phyloP scores from a whole-genome alignment of 495 filamentous ascomycete species.

The Platismatia glauca region DNA sequence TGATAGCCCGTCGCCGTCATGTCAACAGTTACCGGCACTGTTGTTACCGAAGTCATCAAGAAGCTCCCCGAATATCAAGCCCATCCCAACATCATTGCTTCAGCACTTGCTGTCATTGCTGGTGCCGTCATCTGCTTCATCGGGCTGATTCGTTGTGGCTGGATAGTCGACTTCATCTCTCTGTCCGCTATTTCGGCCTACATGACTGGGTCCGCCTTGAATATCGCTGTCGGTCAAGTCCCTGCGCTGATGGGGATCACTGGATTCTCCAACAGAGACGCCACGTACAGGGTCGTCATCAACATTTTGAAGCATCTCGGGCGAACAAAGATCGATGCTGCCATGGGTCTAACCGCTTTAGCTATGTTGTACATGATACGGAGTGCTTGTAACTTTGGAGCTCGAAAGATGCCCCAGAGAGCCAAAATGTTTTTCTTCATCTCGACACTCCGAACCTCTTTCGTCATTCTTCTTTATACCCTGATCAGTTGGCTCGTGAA shows the following conservation, averaged over 20 bases:
- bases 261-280: conserved; percentile 55
- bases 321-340: conserved; percentile 63
- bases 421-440: conserved; percentile 80
- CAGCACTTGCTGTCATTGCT: conserved; percentile 67
- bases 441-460: conserved; percentile 79
- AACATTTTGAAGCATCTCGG: conserved; percentile 73
- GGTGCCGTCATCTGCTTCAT: conserved; percentile 77
- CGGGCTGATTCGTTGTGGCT: conserved; percentile 71
- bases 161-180: conserved; percentile 94
- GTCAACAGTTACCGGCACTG: conserved; percentile 78
- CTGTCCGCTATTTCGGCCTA: conserved; percentile 87
- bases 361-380: conserved; percentile 78
- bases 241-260: conserved; percentile 76
- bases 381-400: conserved; percentile 52
- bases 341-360: conserved; percentile 81
- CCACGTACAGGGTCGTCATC: conserved; percentile 81
- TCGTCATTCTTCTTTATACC: conserved; percentile 89
- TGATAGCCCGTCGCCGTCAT: conserved; percentile 85
- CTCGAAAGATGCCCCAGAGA: conserved; percentile 58
- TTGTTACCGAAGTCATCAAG: conserved; percentile 53
- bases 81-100: conserved; percentile 58
- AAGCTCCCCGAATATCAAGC: conserved; percentile 49
- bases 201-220: conserved; percentile 96
- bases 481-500: conserved; percentile 86
- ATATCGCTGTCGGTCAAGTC: conserved; percentile 83